Evolutionary conservation across 2,329 filamentous ascomycete genomes (phyloP), one percentile per base, ranked within the genome.

Genomic region (Colletotrichum sp.): DNA sequence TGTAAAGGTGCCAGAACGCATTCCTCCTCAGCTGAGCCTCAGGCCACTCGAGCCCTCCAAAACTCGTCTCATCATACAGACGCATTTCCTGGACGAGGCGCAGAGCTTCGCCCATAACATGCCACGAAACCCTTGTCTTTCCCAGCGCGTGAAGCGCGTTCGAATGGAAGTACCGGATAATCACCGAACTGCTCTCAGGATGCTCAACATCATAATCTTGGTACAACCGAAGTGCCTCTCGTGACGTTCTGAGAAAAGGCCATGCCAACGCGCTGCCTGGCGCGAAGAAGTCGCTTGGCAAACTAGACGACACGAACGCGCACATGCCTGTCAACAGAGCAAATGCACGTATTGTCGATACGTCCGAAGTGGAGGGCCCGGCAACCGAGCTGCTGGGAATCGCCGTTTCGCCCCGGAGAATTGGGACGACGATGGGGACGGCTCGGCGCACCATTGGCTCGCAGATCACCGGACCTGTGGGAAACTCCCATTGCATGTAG

Each of bases 141-240:
- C 86, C 86, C 1, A 84, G 80, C 2, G 85, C 85, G 63, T 88
- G 86, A 4, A 88, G 78, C 57, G 86, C 87, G 70, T 87, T 87
- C 16, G 86, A 87, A 67, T 88, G 86, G 28, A 87, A 86, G 67
- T 87, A 87, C 6, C 86, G 83, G 21, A 87, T 86, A 4, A 83
- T 82, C 30, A 88, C 82, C 5, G 86, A 88, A 63, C 84, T 86
- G 2, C 85, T 85, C 66, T 82, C 85, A 1, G 86, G 86, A 13
- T 80, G 82, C 63, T 87, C 85, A 1, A 88, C 79, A 36, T 88
- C 86, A 0, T 82, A 81, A 36, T 87, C 86, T 1, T 86, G 79
- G 34, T 87, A 87, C 24, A 81, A 81, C 16, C 81, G 80, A 9
- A 88, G 79, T 16, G 83, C 85, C 55, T 81, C 80, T 0, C 85